phyloP scores from a whole-genome alignment of 2,329 filamentous ascomycete species.

The Paraphaeosphaeria sporulosa region DNA sequence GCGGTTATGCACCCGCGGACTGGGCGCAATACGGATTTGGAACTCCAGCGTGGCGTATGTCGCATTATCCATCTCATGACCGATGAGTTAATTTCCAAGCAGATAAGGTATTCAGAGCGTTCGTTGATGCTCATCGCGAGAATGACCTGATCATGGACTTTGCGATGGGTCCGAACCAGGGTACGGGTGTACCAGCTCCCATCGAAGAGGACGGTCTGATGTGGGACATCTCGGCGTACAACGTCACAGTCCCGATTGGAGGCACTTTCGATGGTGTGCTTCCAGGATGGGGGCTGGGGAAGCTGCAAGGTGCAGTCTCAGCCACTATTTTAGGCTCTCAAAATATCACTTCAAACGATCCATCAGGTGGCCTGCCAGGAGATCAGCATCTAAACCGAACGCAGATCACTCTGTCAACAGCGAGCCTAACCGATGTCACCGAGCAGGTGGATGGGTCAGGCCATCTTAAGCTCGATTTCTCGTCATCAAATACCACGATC shows the following conservation, averaged over 20 bases:
- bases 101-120: slow-evolving; percentile 24
- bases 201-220: slow-evolving; percentile 22
- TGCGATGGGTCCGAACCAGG: slow-evolving; percentile 57
- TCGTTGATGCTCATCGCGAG: slow-evolving; percentile 42
- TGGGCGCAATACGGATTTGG: slow-evolving; percentile 54
- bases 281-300: slow-evolving; percentile 46
- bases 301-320: slow-evolving; percentile 29
- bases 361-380: slow-evolving; percentile 18
- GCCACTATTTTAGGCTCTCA: slow-evolving; percentile 6
- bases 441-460: slow-evolving; percentile 31
- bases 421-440: slow-evolving; percentile 38
- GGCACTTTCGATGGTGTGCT: slow-evolving; percentile 18
- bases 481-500: slow-evolving; percentile 1
- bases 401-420: slow-evolving; percentile 26
- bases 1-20: slow-evolving; percentile 23
- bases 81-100: slow-evolving; percentile 26
- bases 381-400: slow-evolving; percentile 23
- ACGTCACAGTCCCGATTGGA: slow-evolving; percentile 16
- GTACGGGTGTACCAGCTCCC: slow-evolving; percentile 55
- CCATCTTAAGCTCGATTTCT: slow-evolving; percentile 30
- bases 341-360: slow-evolving; percentile 17
- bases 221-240: slow-evolving; percentile 21
- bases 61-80: slow-evolving; percentile 27
- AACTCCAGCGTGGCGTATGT: slow-evolving; percentile 40
- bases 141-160: slow-evolving; percentile 55